Evolutionary conservation across 164 flowering plant genomes (phyloP).

Genomic region (Stephania japonica): DNA sequence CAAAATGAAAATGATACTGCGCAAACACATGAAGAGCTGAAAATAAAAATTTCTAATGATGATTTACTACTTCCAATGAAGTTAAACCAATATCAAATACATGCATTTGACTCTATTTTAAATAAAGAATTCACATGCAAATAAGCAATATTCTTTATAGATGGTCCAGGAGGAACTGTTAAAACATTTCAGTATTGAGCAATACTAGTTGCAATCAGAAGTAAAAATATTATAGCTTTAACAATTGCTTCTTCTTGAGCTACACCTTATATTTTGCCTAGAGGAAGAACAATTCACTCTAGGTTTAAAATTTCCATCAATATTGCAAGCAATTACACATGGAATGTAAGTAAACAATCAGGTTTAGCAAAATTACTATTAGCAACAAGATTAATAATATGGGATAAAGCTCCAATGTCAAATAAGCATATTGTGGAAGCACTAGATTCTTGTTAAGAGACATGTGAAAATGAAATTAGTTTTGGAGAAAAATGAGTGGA

Average conservation of each 20-base stretch:
- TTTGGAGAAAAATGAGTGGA: conserved; percentile 22
- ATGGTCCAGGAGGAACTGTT: conserved; percentile 1
- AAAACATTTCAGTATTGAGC: conserved; percentile 1
- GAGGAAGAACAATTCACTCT: too few species aligned
- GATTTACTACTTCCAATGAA: not conserved
- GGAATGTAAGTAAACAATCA: not conserved
- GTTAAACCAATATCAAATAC: not conserved
- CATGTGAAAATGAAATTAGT: fast-evolving
- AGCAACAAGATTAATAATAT: not conserved
- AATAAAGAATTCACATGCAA: not conserved
- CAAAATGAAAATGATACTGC: not conserved
- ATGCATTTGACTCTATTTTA: not conserved
- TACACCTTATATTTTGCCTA: not conserved
- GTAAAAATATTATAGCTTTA: not conserved
- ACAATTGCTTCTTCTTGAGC: not conserved
- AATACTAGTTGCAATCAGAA: not conserved
- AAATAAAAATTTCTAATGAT: not conserved
- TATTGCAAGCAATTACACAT: not conserved
- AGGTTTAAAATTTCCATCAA: not conserved
- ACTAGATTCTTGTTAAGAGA: conserved; percentile 13
- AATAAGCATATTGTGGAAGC: not conserved
- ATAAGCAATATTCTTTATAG: not conserved
- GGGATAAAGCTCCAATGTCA: conserved; percentile 19
- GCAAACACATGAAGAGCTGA: not conserved
- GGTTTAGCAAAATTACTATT: not conserved